Evolutionary conservation across 352 stramenopile genomes (phyloP).

Genomic region (Phytophthora kernoviae): DNA sequence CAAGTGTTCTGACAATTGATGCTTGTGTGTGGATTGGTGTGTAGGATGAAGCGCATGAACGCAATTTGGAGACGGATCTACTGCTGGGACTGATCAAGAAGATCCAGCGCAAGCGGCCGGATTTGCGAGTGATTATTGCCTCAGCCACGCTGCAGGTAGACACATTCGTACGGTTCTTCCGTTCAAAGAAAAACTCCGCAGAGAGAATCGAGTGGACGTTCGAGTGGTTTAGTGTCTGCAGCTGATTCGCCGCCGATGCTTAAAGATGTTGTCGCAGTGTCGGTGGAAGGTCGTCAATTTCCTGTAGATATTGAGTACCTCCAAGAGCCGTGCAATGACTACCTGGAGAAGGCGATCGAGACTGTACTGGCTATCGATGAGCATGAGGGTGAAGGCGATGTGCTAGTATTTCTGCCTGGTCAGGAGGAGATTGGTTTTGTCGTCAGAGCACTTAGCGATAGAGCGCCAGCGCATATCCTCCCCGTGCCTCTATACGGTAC

Average conservation of each 20-base stretch:
- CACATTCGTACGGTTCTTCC: slow-evolving; percentile 92
- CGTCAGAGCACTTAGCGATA: slow-evolving; percentile 66
- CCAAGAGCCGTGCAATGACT: slow-evolving; percentile 64
- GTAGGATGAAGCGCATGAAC: slow-evolving; percentile 95
- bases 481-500: slow-evolving; percentile 91
- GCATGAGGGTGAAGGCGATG: slow-evolving; percentile 86
- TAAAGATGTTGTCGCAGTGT: slow-evolving; percentile 67
- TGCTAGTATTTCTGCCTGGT: slow-evolving; percentile 95
- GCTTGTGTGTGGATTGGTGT: background rate
- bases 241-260: slow-evolving; percentile 13
- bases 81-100: slow-evolving; percentile 96
- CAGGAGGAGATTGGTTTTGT: slow-evolving; percentile 95
- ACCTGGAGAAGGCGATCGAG: slow-evolving; percentile 75
- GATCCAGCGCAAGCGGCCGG: slow-evolving; percentile 87
- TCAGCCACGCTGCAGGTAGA: slow-evolving; percentile 85
- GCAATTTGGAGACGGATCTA: slow-evolving; percentile 93
- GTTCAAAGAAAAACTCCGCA: slow-evolving; percentile 43
- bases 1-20: background rate
- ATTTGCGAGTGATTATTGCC: slow-evolving; percentile 89
- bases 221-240: background rate
- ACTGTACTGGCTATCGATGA: slow-evolving; percentile 74
- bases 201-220: background rate
- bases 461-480: slow-evolving; percentile 51
- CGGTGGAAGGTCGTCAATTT: slow-evolving; percentile 89
- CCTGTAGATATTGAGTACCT: slow-evolving; percentile 93